These are phyloP conservation scores for Venturiaceae sp. DNA, from an alignment of 2,329 filamentous ascomycete genomes.

Conservation along the genomic window DNA sequence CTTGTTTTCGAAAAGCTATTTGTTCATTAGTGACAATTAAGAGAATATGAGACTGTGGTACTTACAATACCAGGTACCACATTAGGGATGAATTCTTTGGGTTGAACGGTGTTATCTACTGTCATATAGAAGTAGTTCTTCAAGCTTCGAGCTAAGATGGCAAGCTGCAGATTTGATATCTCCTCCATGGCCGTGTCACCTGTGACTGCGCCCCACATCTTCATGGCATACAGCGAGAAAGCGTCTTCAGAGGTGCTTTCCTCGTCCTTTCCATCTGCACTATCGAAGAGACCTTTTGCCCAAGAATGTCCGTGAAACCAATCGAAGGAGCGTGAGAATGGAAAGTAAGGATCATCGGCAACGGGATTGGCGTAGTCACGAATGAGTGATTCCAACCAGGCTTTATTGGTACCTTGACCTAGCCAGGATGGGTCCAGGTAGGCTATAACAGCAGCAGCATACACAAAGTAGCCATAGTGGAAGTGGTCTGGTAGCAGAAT, in stretches of 20 bases:
- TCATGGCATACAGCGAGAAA: slow-evolving; percentile 77
- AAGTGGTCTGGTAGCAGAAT: slow-evolving; percentile 32
- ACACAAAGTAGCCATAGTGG: slow-evolving; percentile 76
- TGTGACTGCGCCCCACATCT: slow-evolving; percentile 81
- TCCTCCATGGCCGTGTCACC: slow-evolving; percentile 74
- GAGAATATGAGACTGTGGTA: background rate
- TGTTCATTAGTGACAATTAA: background rate
- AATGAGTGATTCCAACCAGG: slow-evolving; percentile 73
- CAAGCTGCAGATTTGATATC: slow-evolving; percentile 45
- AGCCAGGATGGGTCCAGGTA: slow-evolving; percentile 71
- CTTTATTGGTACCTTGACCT: slow-evolving; percentile 50
- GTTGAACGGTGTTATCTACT: slow-evolving; percentile 56
- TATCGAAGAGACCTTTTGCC: slow-evolving; percentile 70
- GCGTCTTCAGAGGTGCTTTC: slow-evolving; percentile 87
- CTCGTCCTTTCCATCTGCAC: slow-evolving; percentile 67
- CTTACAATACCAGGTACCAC: slow-evolving; percentile 48
- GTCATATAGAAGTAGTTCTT: slow-evolving; percentile 76
- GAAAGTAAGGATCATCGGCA: slow-evolving; percentile 55
- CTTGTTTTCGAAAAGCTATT: slow-evolving; percentile 79
- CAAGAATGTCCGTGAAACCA: slow-evolving; percentile 94
- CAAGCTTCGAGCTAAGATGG: slow-evolving; percentile 63
- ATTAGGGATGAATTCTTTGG: slow-evolving; percentile 67
- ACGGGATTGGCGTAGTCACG: slow-evolving; percentile 77
- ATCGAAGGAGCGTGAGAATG: slow-evolving; percentile 71
- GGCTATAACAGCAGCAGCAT: slow-evolving; percentile 73